These are phyloP conservation scores for Starmerella powellii DNA, from an alignment of 805 yeast genomes.

Conservation along the genomic window DNA sequence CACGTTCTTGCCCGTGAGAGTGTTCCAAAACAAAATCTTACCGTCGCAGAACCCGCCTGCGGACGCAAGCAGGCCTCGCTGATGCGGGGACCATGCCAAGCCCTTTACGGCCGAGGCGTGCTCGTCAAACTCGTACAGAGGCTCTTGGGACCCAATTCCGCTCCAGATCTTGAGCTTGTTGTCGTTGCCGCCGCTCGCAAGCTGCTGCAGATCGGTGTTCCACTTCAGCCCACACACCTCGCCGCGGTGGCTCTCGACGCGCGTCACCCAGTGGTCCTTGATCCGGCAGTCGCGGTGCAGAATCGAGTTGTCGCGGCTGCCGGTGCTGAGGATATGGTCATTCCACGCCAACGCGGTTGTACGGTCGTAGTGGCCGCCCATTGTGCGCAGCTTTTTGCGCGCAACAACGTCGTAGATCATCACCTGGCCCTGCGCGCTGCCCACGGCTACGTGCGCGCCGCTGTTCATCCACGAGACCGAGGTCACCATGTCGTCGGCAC, in stretches of 20 bases:
- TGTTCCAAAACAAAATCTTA: slow-evolving; percentile 83
- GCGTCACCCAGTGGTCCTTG: slow-evolving; percentile 66
- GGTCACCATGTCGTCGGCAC: slow-evolving; percentile 58
- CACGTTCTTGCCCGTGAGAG: slow-evolving; percentile 58
- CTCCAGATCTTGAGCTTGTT: slow-evolving; percentile 82
- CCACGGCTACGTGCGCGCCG: slow-evolving; percentile 89
- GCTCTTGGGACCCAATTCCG: slow-evolving; percentile 43
- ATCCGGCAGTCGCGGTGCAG: slow-evolving; percentile 84
- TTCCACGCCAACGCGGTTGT: slow-evolving; percentile 91
- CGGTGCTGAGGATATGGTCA: slow-evolving; percentile 74
- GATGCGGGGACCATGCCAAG: slow-evolving; percentile 95
- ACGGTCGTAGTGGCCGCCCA: slow-evolving; percentile 81
- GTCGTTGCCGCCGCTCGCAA: slow-evolving; percentile 95
- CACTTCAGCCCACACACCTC: slow-evolving; percentile 95
- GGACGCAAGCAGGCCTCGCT: slow-evolving; percentile 79
- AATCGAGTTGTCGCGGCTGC: slow-evolving; percentile 74
- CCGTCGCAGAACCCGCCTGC: slow-evolving; percentile 98
- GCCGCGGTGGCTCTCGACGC: slow-evolving; percentile 67
- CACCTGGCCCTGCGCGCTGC: slow-evolving; percentile 74
- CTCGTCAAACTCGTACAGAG: slow-evolving; percentile 61
- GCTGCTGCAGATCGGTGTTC: slow-evolving; percentile 80
- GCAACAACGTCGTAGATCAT: slow-evolving; percentile 91
- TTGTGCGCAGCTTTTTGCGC: slow-evolving; percentile 69
- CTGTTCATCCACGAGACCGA: slow-evolving; percentile 87
- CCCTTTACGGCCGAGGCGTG: slow-evolving; percentile 96